phyloP scores from a whole-genome alignment of 352 stramenopile species.

The Phytophthora kernoviae region DNA sequence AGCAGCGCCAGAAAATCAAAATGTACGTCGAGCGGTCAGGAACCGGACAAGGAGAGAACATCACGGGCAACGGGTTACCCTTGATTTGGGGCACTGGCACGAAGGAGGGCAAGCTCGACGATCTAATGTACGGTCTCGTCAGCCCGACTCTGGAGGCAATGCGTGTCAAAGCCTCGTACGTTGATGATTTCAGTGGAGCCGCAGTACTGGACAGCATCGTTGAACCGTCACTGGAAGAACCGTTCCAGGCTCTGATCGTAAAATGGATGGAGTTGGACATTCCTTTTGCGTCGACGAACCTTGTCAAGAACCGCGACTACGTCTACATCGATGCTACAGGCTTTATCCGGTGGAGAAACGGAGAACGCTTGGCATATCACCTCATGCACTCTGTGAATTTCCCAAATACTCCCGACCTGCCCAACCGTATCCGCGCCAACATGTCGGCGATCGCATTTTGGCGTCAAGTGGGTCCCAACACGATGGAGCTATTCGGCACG shows the following conservation, averaged over 20 bases:
- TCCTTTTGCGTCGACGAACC: conserved; percentile 26
- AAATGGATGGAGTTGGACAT: conserved; percentile 32
- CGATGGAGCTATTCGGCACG: conserved; percentile 38
- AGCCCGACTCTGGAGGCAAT: conserved; percentile 41
- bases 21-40: conserved; percentile 14
- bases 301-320: conserved; percentile 8
- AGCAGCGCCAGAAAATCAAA: conserved; percentile 26
- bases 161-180: conserved; percentile 17
- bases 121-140: conserved; percentile 37
- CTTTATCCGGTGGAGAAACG: background rate
- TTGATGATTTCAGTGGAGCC: conserved; percentile 30
- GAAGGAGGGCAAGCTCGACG: conserved; percentile 26
- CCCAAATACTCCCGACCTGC: conserved; percentile 12
- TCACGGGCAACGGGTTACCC: conserved; percentile 2
- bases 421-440: conserved; percentile 36
- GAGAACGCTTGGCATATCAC: conserved; percentile 18
- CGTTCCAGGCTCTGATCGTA: conserved; percentile 9
- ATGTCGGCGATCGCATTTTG: conserved; percentile 43
- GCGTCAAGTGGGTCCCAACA: conserved; percentile 31
- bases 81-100: conserved; percentile 28
- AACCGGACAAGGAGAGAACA: background rate
- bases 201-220: conserved; percentile 47
- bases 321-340: conserved; percentile 16
- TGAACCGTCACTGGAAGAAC: conserved; percentile 30
- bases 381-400: conserved; percentile 16